Evolutionary conservation across 306 rosid genomes (phyloP), one percentile per base, ranked within the genome.

Genomic region (Begonia fuchsioides): DNA sequence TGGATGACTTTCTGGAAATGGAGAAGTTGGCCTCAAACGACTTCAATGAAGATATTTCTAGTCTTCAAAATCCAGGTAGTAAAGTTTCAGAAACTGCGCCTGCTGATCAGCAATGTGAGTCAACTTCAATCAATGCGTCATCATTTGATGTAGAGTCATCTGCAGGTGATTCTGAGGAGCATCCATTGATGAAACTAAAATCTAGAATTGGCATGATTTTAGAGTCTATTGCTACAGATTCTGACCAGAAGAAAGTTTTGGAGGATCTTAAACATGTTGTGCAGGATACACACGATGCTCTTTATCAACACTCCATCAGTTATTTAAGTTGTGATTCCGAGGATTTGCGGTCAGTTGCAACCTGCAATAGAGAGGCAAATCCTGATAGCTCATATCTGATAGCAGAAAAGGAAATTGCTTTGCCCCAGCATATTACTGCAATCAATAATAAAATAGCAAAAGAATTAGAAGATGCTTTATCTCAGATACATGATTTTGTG

Each of bases 1-100:
- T 92, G 98, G 96, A 92, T 49, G 98, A 92, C 76, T 92, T 92
- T 73, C 73, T 92, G 64, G 98, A 92, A 76, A 92, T 92, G 69
- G 98, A 92, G 68, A 85, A 92, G 60, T 72, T 92, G 73, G 98
- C 96, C 50, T 76, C 95, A 50, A 74, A 74, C 53, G 81, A 75
- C 51, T 79, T 83, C 47, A 78, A 72, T 51, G 65, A 58, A 15
- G 67, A 61, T 61, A 50, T 64, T 61, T 59, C 77, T 44, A 56
- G 58, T 55, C 75, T 70, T 41, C 69, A 66, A 16, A 51, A 64
- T 54, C 53, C 76, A 43, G 60, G 54, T 52, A 19, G 51, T 46
- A 70, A 62, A 61, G 58, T 58, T 47, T 54, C 78, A 15, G 82
- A 72, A 63, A 51, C 44, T 48, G 76, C 49, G 60, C 60, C 63